A percentile compares a stretch with the other conserved stretches of the same genome.
phyloP scores from a whole-genome alignment of 2,329 filamentous ascomycete species.

The Paraconiothyrium sp. region DNA sequence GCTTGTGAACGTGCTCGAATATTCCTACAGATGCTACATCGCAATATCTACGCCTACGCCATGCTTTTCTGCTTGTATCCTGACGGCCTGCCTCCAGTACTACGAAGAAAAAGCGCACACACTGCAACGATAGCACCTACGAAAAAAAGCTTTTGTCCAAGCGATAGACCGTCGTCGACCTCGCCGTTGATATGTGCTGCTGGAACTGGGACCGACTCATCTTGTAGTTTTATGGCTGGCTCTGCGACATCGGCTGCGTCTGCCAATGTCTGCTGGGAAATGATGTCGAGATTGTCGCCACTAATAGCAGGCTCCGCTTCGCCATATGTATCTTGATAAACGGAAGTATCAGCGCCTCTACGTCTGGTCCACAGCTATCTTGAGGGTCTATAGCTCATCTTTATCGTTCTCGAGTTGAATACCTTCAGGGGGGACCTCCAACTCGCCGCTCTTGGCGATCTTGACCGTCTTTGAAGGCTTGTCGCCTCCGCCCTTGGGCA shows the following conservation, averaged over 20 bases:
- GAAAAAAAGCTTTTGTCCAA: conserved; percentile 57
- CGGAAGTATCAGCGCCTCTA: conserved; percentile 55
- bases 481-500: conserved; percentile 71
- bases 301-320: conserved; percentile 52
- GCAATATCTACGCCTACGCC: conserved; percentile 49
- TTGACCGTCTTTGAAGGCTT: conserved; percentile 75
- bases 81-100: conserved; percentile 33
- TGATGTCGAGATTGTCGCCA: conserved; percentile 55
- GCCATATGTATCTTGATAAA: conserved; percentile 56
- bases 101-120: conserved; percentile 53
- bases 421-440: conserved; percentile 88
- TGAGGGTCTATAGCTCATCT: conserved; percentile 75
- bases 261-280: conserved; percentile 31
- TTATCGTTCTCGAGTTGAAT: conserved; percentile 66
- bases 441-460: conserved; percentile 85
- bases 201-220: conserved; percentile 30
- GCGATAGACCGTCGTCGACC: conserved; percentile 51
- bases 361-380: conserved; percentile 40
- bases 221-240: conserved; percentile 35
- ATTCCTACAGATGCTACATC: conserved; percentile 18
- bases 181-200: conserved; percentile 22
- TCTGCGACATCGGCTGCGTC: conserved; percentile 36
- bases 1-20: conserved; percentile 24
- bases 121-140: conserved; percentile 54
- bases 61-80: conserved; percentile 52